phyloP scores from a whole-genome alignment of 768 basidiomycete species.

The Termitomyces sp. region DNA sequence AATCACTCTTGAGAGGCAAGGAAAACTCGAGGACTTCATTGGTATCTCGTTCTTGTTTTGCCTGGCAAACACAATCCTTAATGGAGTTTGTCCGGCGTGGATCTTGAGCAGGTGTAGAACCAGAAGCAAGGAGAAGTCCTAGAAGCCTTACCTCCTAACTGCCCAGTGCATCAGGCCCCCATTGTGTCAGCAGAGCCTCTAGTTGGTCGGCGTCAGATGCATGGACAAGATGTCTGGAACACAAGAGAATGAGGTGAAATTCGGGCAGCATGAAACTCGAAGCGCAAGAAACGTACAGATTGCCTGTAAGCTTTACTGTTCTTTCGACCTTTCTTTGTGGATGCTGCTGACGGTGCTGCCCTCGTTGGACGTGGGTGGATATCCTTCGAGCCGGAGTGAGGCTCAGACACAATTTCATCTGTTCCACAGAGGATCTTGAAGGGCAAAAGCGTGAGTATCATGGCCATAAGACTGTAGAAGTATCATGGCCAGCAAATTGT shows the following conservation, averaged over 20 bases:
- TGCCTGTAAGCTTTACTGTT: constrained; percentile 81
- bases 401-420: constrained; percentile 51
- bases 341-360: constrained; percentile 26
- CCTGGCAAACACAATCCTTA: constrained; percentile 67
- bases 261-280: constrained; percentile 17
- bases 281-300: constrained; percentile 57
- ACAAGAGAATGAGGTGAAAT: constrained; percentile 15
- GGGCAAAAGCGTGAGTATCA: constrained; percentile 69
- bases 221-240: constrained; percentile 75
- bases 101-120: constrained; percentile 41
- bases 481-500: constrained; percentile 80
- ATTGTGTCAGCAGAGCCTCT: constrained; percentile 79
- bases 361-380: constrained; percentile 28
- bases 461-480: constrained; percentile 81
- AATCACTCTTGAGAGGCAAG: constrained; percentile 47
- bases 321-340: constrained; percentile 51
- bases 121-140: background rate
- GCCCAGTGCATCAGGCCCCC: constrained; percentile 86
- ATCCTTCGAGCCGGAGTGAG: constrained; percentile 54
- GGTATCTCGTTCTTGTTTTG: constrained; percentile 64
- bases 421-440: constrained; percentile 60
- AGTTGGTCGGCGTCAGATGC: constrained; percentile 88
- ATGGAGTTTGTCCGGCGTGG: constrained; percentile 87
- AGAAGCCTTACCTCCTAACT: constrained; percentile 38
- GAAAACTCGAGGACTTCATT: constrained; percentile 73